Base-by-base conservation (phyloP, 2,329 filamentous ascomycete genomes). In the Colletotrichum endophyticum region DNA sequence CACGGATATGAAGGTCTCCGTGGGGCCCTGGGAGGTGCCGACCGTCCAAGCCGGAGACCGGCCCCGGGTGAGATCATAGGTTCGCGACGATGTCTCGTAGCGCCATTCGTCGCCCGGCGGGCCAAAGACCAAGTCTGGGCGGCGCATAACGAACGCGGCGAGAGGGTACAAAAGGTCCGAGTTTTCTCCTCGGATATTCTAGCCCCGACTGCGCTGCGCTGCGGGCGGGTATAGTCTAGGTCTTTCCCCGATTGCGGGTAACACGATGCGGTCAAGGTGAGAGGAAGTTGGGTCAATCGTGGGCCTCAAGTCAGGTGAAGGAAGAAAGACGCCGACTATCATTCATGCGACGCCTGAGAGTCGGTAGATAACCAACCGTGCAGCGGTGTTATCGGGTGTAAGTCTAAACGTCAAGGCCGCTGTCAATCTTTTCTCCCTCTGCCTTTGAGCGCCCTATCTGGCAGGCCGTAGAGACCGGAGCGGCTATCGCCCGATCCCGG, bases 1-100 rank as follows among this genome's bases (percentile, higher is more conserved):
- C 53, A 90, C 81, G 12, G 81, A 83, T 66, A 89, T 79, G 13
- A 80, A 74, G 25, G 74, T 70, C 70, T 66, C 64, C 57, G 34
- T 61, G 57, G 71, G 74, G 25, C 74, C 74, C 59, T 76, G 64
- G 64, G 63, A 69, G 22, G 74, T 76, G 70, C 70, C 59, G 74
- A 69, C 64, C 34, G 66, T 76, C 59, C 64, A 73, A 12, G 44
- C 59, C 74, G 73, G 74, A 12, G 49, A 61, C 49, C 64, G 74
- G 70, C 70, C 64, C 70, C 74, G 70, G 64, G 74, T 74, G 59
- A 76, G 74, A 70, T 76, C 70, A 61, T 76, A 76, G 66, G 74
- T 76, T 74, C 74, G 74, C 30, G 74, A 73, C 34, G 44, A 44
- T 74, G 66, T 69, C 15, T 76, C 64, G 34, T 76, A 76, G 59